Base-by-base conservation (phyloP, 1,139 yeast genomes). In the Yamadazyma pseudoaaseri region DNA sequence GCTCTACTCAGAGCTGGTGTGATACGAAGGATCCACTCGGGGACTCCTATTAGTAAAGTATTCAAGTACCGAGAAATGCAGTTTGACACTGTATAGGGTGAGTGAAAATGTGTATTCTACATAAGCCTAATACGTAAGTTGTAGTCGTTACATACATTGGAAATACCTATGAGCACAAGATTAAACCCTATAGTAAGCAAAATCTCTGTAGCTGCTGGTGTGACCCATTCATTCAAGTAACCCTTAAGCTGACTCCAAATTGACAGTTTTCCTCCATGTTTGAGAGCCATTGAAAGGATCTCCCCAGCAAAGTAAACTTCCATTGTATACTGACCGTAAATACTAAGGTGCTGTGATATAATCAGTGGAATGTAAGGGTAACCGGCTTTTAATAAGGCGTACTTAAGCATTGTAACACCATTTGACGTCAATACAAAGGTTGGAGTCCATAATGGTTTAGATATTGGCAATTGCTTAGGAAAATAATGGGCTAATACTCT, bases 401-500 rank as follows among this genome's bases (percentile, higher is more conserved):
- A 27, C 23, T 27, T 32, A 9, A 32, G 10, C 6, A 32, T 18
- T 13, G 35, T 14, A 20, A 24, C 22, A 2, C 35, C 35, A 15
- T 16, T 27, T 11, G 35, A 32, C 14, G 27, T 18, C 22, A 32
- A 16, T 9, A 18, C 30, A 12, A 32, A 32, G 3, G 31, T 15
- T 14, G 35, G 35, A 12, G 35, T 32, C 35, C 35, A 32, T 16
- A 32, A 18, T 6, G 35, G 35, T 24, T 32, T 32, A 4, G 35
- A 32, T 6, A 32, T 20, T 4, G 35, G 35, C 10, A 24, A 10
- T 11, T 27, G 21, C 14, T 17, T 27, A 6, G 35, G 31, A n/a
- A 10, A 16, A 6, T 21, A 5, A 6, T 17, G 21, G 6, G 31
- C 21, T n/a, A 27, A 17, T 9, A 27, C 10, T 2, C 23, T 17